Evolutionary conservation across 2,329 filamentous ascomycete species (phyloP), one percentile per base, ranked within the genome.

Genomic region (Escovopsis sp.): DNA sequence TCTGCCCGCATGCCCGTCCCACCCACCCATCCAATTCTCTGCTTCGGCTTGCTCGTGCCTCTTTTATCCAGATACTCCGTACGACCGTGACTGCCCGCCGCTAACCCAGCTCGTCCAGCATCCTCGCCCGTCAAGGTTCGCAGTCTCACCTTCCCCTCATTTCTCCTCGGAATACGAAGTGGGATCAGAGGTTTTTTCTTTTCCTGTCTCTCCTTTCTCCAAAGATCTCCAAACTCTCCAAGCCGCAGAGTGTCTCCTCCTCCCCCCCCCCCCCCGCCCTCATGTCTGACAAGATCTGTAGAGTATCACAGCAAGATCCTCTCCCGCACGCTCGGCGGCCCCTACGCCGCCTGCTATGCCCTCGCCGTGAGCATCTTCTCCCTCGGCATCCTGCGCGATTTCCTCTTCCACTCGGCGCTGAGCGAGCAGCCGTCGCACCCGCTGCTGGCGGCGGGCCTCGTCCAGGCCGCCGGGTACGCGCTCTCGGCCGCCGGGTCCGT

Each of bases 221-320:
- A n/a, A n/a, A n/a, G n/a, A n/a, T n/a, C n/a, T n/a, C n/a, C n/a
- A n/a, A n/a, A n/a, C n/a, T n/a, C n/a, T n/a, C n/a, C n/a, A n/a
- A n/a, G n/a, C n/a, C n/a, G n/a, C n/a, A n/a, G n/a, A n/a, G n/a
- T n/a, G n/a, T n/a, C n/a, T n/a, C n/a, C n/a, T n/a, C n/a, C n/a
- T n/a, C 21, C 21, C 21, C 21, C 21, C 11, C 21, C 21, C 21
- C 8, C 9, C 8, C 21, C 8, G 11, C 9, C 21, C 4, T 25
- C 3, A 25, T 25, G 5, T 25, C 21, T 25, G 7, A 25, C 37
- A 29, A 11, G 4, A 25, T 37, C 35, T 40, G 42, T 55, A 88
- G 90, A 98, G 64, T 96, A 96, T 65, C 79, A 78, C 61, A 86
- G 82, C 59, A 87, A 87, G 55, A 65, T 85, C 56, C 71, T 98